Evolutionary conservation across 2,329 filamentous ascomycete genomes (phyloP), one percentile per base, ranked within the genome.

Genomic region (Albifimbria verrucaria): DNA sequence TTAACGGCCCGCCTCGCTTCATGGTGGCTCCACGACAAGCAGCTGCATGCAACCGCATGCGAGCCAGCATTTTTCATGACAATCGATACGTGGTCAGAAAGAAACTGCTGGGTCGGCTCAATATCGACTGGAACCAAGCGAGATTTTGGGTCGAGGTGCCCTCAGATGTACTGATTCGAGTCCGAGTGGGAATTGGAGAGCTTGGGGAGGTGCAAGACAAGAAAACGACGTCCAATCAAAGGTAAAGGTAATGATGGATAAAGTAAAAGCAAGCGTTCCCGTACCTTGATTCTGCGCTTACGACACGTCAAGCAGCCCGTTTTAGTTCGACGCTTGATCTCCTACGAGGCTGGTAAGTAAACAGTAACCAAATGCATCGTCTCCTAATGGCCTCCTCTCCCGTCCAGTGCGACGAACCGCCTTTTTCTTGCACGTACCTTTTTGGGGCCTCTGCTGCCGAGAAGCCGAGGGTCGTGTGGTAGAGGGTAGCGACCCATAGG

Each of bases 291-390:
- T 60, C 81, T 74, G 60, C 81, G 76, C 63, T 83, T 83, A 52
- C 81, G 79, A 68, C 81, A 85, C 44, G 81, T 85, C 65, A 85
- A 68, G 59, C 81, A 85, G n/a, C 81, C 81, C 2, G 81, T 85
- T 67, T 85, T 85, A 46, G 81, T 85, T 60, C 81, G 77, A 56
- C 81, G 77, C 67, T 84, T 85, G 63, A 85, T 85, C 66, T 85
- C 81, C 81, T 85, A 65, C 23, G 52, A 48, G n/a, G 24, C 43
- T 25, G 41, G 52, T 62, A 52, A 61, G 59, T 50, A 56, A 51
- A n/a, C n/a, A n/a, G n/a, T n/a, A n/a, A n/a, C n/a, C n/a, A n/a
- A n/a, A n/a, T n/a, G n/a, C n/a, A n/a, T n/a, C n/a, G n/a, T n/a
- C n/a, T n/a, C n/a, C n/a, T 51, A 44, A 48, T 28, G 55, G 23